phyloP scores from a whole-genome alignment of 345 rosid species.

The Erodium maritimum region DNA sequence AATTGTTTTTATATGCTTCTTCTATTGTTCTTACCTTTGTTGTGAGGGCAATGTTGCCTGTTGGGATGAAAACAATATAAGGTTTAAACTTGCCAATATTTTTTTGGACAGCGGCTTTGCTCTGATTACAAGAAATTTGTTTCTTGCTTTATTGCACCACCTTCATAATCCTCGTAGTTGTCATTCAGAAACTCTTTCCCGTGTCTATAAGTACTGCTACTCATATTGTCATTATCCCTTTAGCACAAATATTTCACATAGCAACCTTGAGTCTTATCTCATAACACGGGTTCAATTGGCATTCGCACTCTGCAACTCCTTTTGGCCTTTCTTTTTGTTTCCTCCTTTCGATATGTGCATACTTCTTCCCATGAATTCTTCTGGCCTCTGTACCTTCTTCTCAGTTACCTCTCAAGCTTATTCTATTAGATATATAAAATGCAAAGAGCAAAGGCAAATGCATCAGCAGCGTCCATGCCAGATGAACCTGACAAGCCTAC shows the following conservation, averaged over 20 bases:
- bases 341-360: constrained; percentile 54
- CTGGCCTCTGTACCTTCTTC: constrained; percentile 76
- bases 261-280: constrained; percentile 38
- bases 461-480: constrained; percentile 32
- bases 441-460: constrained; percentile 62
- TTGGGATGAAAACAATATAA: constrained; percentile 20
- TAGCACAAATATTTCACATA: constrained; percentile 21
- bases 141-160: constrained; percentile 37
- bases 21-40: constrained; percentile 8
- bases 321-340: constrained; percentile 74
- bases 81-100: constrained; percentile 24
- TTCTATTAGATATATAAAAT: constrained; percentile 59
- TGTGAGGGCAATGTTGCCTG: constrained; percentile 7
- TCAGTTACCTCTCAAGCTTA: constrained; percentile 76
- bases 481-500: constrained; percentile 16
- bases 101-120: constrained; percentile 22
- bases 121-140: constrained; percentile 28
- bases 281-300: constrained; percentile 40
- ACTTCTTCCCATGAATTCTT: constrained; percentile 74
- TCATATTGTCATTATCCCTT: constrained; percentile 28
- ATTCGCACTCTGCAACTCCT: constrained; percentile 52
- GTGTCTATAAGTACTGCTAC: constrained; percentile 26
- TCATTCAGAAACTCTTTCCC: constrained; percentile 29
- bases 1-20: constrained; percentile 11
- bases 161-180: constrained; percentile 35